Conservation (phyloP, 345 rosid genomes). For the Murraya koenigii region DNA sequence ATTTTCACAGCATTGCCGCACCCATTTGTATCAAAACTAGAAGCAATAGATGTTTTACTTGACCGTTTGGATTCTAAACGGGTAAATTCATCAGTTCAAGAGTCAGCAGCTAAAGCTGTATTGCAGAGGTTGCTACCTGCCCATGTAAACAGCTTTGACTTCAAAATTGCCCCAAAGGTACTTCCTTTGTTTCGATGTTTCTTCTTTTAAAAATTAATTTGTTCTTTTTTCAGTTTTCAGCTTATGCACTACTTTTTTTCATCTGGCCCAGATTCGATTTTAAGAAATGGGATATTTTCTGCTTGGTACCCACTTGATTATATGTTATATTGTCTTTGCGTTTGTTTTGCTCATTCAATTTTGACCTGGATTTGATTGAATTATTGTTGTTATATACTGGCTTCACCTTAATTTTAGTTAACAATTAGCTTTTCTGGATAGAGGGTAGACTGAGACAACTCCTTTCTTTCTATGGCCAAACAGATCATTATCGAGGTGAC, state of each 20-base stretch:
- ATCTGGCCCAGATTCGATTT: background rate
- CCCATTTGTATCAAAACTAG: slow-evolving; percentile 21
- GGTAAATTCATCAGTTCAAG: slow-evolving; percentile 53
- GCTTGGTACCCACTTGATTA: background rate
- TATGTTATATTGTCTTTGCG: background rate
- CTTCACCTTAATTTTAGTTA: background rate
- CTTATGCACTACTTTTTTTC: background rate
- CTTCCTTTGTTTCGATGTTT: background rate
- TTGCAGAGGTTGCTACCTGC: slow-evolving; percentile 70
- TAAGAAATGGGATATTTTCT: background rate
- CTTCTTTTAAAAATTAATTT: background rate
- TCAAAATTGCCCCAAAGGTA: slow-evolving; percentile 75
- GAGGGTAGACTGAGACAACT: background rate
- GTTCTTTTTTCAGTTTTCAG: background rate
- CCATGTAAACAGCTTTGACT: slow-evolving; percentile 57
- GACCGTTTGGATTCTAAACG: slow-evolving; percentile 61
- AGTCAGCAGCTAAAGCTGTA: slow-evolving; percentile 68
- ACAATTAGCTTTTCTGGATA: background rate
- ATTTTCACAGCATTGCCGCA: slow-evolving; percentile 11
- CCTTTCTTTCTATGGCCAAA: background rate
- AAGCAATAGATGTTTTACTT: slow-evolving; percentile 40
- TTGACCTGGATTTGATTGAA: background rate
- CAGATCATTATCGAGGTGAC: background rate
- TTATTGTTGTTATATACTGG: background rate
- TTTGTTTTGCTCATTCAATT: background rate